Conservation (phyloP, 352 stramenopile genomes). For the Globisporangium sylvaticum region DNA sequence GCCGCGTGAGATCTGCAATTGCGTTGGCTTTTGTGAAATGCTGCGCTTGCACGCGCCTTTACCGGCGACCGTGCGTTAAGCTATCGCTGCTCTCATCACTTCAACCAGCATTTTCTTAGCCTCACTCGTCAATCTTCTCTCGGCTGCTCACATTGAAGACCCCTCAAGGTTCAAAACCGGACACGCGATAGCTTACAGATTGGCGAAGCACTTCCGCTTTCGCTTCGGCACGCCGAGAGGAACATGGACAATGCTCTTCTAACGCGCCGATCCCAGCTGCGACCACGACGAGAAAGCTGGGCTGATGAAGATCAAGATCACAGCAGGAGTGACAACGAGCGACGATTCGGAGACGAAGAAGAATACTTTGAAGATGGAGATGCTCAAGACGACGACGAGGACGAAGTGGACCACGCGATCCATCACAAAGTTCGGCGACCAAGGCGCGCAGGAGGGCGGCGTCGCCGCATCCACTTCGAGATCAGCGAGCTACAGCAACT, state of each 20-base stretch:
- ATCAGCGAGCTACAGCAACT: constrained; percentile 53
- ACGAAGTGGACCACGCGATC: neutral
- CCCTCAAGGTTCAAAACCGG: neutral
- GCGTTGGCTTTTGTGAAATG: neutral
- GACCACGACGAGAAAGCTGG: neutral
- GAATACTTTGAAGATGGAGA: neutral
- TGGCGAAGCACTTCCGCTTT: neutral
- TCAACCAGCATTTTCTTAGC: neutral
- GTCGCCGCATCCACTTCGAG: constrained; percentile 49
- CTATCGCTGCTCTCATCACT: neutral
- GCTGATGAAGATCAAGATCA: neutral
- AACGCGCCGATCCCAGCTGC: neutral
- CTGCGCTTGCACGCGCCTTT: neutral
- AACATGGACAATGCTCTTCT: neutral
- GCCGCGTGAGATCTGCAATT: neutral
- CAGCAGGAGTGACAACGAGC: neutral
- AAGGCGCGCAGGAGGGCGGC: constrained; percentile 5
- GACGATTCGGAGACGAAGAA: neutral
- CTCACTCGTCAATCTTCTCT: constrained; percentile 9
- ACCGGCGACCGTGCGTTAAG: neutral
- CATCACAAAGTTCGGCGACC: neutral
- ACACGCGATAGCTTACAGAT: neutral
- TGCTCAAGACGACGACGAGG: neutral
- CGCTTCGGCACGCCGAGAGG: neutral
- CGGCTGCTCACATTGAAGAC: neutral